Base-by-base conservation (phyloP, 1,139 yeast genomes). In the Zhuliangozyma blackwelliae region DNA sequence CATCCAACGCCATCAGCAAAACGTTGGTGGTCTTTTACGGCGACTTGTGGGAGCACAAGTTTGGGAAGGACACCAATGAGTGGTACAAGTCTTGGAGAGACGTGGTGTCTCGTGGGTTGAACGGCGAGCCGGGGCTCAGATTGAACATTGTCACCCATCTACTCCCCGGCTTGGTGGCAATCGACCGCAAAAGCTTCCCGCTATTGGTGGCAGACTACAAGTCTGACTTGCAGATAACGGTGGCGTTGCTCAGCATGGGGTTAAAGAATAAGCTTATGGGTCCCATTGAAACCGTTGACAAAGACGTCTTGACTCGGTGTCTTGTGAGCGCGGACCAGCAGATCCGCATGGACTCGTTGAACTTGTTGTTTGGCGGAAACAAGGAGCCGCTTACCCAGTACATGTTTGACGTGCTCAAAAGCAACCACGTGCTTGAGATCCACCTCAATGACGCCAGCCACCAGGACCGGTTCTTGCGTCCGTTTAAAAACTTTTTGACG, bases 1-100 rank as follows among this genome's bases (percentile, higher is more conserved):
- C 86, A 37, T 83, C 94, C 0, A 83, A 79, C 45, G 73, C 83
- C 1, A 72, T 82, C 11, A 82, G 87, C 22, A 84, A 81, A 51
- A 71, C 85, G 11, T 48, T 87, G 1, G 65, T 68, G 11, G 56
- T 78, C 0, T 47, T 84, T 2, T 63, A 66, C 37, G 55, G 62
- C 23, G 65, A 65, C 5, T 21, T 48, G 2, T 45, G 50, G 25
- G 11, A 6, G 10, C 7, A 10, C 3, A 21, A 30, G 21, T 37
- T 35, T 12, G 23, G 36, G 6, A 36, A 37, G 10, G 49, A 48
- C 5, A 46, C 55, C 40, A 52, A 59, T 7, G 47, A 54, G 8
- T 84, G 92, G 90, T 52, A 73, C 3, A 47, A 59, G 0, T 40
- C 67, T 0, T 85, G 95, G 89, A 54, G 65, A 7, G 51, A 55